A percentile compares a stretch with the other conserved stretches of the same genome.
Conservation (phyloP, 2,329 filamentous ascomycete genomes). For the Nemania diffusa region DNA sequence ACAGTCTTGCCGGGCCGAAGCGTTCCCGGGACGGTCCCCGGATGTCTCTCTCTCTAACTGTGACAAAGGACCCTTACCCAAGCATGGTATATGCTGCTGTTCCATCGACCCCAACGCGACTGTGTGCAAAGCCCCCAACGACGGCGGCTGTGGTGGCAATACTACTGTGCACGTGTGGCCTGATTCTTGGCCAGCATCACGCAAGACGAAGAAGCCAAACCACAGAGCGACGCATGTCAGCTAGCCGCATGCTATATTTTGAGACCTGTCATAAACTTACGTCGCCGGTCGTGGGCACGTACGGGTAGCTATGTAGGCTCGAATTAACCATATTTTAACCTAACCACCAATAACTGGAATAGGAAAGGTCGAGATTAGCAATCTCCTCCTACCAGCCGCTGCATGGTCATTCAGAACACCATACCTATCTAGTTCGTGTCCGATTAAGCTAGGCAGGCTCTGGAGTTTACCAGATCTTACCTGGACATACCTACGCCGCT, state of each 20-base stretch:
- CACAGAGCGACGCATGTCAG: slow-evolving; percentile 28
- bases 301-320: background rate
- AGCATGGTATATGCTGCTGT: background rate
- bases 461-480: slow-evolving; percentile 18
- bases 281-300: slow-evolving; percentile 16
- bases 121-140: background rate
- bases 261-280: slow-evolving; percentile 12
- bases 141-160: slow-evolving; percentile 30
- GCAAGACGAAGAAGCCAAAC: slow-evolving; percentile 23
- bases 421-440: slow-evolving; percentile 17
- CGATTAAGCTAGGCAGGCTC: slow-evolving; percentile 6
- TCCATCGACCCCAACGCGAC: background rate
- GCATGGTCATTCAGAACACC: slow-evolving; percentile 7
- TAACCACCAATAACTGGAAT: background rate
- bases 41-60: slow-evolving; percentile 10
- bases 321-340: slow-evolving; percentile 9
- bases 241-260: slow-evolving; percentile 17
- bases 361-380: slow-evolving; percentile 16
- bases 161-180: slow-evolving; percentile 23
- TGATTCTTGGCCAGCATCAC: slow-evolving; percentile 27
- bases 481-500: too few relatives aligned
- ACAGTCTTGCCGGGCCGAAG: slow-evolving; percentile 29
- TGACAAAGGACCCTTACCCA: slow-evolving; percentile 10
- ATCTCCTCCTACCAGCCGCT: slow-evolving; percentile 11
- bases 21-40: slow-evolving; percentile 22